Conservation (phyloP, 1,284 basidiomycete genomes). For the Ganoderma sinense region DNA sequence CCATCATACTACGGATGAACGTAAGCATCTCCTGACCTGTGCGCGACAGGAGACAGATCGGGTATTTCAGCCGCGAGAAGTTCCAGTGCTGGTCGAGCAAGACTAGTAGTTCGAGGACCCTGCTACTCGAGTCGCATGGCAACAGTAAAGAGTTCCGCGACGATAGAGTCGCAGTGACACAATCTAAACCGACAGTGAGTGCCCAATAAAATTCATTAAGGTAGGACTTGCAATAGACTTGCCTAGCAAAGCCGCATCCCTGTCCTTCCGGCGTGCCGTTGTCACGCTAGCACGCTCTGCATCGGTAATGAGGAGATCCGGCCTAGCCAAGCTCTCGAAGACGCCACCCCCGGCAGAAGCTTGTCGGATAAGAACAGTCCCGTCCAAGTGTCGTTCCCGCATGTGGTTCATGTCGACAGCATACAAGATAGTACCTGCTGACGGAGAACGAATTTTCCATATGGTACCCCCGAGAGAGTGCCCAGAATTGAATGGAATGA, state of each 20-base stretch:
- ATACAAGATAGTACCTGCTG: conserved; percentile 94
- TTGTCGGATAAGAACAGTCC: conserved; percentile 84
- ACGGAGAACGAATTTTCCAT: conserved; percentile 98
- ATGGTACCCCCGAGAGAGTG: conserved; percentile 97
- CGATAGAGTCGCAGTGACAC: conserved; percentile 85
- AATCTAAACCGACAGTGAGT: conserved; percentile 55
- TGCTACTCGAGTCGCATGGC: conserved; percentile 93
- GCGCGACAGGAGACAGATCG: conserved; percentile 91
- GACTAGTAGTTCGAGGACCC: conserved; percentile 93
- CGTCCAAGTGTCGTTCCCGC: conserved; percentile 95
- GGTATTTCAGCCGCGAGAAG: conserved; percentile 80
- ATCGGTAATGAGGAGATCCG: conserved; percentile 94
- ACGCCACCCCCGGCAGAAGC: conserved; percentile 70
- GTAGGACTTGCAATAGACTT: conserved; percentile 29
- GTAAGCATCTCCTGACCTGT: conserved; percentile 95
- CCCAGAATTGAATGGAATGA: conserved; percentile 96
- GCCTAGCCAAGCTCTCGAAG: conserved; percentile 87
- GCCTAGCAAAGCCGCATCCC: conserved; percentile 92
- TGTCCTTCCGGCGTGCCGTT: conserved; percentile 90
- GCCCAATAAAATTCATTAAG: conserved; percentile 1
- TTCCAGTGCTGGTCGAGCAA: conserved; percentile 98
- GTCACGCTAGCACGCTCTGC: conserved; percentile 85
- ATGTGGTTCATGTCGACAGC: conserved; percentile 98
- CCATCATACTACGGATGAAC: conserved; percentile 97
- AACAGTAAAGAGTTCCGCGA: conserved; percentile 85